Evolutionary conservation across 2,329 filamentous ascomycete genomes (phyloP), one percentile per base, ranked within the genome.

Genomic region (Blumeriella jaapii): DNA sequence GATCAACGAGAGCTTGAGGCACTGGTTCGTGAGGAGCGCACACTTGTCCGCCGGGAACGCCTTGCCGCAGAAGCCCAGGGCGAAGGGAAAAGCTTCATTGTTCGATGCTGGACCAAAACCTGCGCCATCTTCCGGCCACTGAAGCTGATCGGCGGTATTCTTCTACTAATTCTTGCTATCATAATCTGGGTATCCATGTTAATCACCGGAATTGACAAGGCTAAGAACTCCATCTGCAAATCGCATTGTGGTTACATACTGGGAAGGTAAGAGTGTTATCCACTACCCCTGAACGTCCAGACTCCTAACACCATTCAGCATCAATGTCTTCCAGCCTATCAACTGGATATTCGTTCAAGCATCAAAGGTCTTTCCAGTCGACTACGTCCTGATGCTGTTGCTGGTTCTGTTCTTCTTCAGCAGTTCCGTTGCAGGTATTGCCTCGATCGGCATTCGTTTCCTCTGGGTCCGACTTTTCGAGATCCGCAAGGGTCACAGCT

Each of bases 151-250:
- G 81, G 84, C 2, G 91, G 91, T 10, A 65, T 95, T 31, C 48
- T 93, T 0, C 63, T 96, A 2, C 68, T 95, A 19, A 47, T 85
- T 2, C 56, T 94, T 14, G 69, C 83, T 0, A 59, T 94, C 10
- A 48, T 93, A 26, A 70, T 93, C 47, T 93, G 85, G 71, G 71
- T 80, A 6, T 93, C 84, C 9, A 96, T 98, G 85, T 71, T 96
- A 48, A 82, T 96, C 55, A 96, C 89, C 0, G 82, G 78, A 47
- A 86, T 96, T 53, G 91, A 98, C 70, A 96, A 96, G 64, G 84
- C 86, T 22, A 87, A 82, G 59, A 95, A 96, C 63, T 95, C 87
- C 3, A 65, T 93, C 44, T 98, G 91, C 71, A 89, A 91, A 58
- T 67, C 77, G 40, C 78, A 75, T 50, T 98, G 91, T 56, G 91